Base-by-base conservation (phyloP, 108 stramenopile species). In the Asterionellopsis glacialis region DNA sequence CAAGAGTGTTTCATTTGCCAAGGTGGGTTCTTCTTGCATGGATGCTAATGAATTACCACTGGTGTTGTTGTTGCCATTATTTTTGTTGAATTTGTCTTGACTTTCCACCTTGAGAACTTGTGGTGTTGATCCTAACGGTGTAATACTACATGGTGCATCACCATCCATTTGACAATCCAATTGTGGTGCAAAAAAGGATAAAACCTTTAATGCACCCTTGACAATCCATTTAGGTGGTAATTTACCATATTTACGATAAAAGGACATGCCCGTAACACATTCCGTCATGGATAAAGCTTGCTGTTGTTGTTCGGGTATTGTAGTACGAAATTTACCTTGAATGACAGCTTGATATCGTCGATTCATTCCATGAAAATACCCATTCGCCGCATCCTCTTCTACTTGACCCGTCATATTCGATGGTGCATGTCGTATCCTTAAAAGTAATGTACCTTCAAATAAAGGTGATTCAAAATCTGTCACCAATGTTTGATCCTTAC, bases 111-210 rank as follows among this genome's bases (percentile, higher is more conserved):
- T 52, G 18, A 88, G 60, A n/a, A 65, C 59, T 75, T 91, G 90
- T 0, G 90, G 83, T n/a, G 85, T 86, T 22, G 78, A 80, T 26
- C 87, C 87, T 9, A 91, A 75, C 24, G 90, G 90, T 45, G 80
- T 75, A 38, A 91, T 41, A 18, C 78, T 73, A 40, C 69, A 55
- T 5, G 90, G 90, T 44, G 68, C 45, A 15, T 70, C 65, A 14
- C 84, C 82, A 23, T 85, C 81, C 55, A 88, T 58, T 27, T 81
- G 70, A 12, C 73, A 77, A 53, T 91, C 79, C 51, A 91, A 62
- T 44, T 85, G 87, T 42, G 90, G 90, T 12, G 88, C 85, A 61
- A 90, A 82, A 26, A 74, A 85, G 18, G 69, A 72, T 11, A 90
- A 49, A 0, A 90, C 73, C 22, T 82, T 78, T 19, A 84, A 55